Base-by-base conservation (phyloP, 345 rosid genomes). In the Cardamine occulta region DNA sequence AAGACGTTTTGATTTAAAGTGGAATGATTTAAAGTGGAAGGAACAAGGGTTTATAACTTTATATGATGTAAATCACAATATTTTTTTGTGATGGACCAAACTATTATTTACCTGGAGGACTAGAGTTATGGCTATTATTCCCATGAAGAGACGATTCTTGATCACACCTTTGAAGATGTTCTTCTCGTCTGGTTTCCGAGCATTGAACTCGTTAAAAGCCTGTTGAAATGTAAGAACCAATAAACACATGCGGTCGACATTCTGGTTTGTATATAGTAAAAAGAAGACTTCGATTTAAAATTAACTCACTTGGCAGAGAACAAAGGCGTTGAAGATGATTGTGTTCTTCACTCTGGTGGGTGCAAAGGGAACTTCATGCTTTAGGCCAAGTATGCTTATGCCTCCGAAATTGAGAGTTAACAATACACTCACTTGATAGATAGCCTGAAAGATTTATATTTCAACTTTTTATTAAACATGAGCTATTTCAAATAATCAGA, bases 141-240 rank as follows among this genome's bases (percentile, higher is more conserved):
- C 97, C 76, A 90, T 74, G 76, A 95, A 92, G 56, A 95, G 86
- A 65, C 49, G 87, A 79, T 92, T 95, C 82, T 83, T 87, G 31
- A 85, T 83, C 18, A 95, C 72, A 3, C 98, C 98, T 40, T 61
- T 70, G 74, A 93, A 92, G 49, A 90, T 85, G 78, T 95, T 93
- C 34, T 80, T 79, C 81, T 92, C 90, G 64, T 95, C 99, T 53
- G 97, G 98, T 71, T 95, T 90, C 58, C 98, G 87, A 56, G 99
- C 97, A 82, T 95, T 90, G 74, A 95, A 90, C 78, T 95, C 99
- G 47, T 93, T 95, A 67, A 92, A 93, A 40, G 93, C 85, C 99
- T 95, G 82, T 63, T 14, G 24, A 24, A 31, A 7, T 0, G 6
- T 3, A 45, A 5, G 12, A 5, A 18, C n/a, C 3, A 14, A 26